Base-by-base conservation (phyloP, 768 basidiomycete species). In the Boletales sp. region DNA sequence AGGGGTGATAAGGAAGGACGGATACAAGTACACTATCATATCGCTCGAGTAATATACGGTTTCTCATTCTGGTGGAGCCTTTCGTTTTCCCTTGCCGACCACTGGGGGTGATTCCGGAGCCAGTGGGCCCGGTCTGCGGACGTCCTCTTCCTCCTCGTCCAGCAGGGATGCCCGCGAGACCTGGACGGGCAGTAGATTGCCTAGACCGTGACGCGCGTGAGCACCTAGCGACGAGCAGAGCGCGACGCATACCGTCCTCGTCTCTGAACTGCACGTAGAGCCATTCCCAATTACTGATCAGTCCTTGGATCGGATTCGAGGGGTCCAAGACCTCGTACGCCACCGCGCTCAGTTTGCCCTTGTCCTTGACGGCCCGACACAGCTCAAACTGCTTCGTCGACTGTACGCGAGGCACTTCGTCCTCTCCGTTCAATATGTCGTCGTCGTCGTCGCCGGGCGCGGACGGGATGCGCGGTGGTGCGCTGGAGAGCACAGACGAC, bases 201-300 rank as follows among this genome's bases (percentile, higher is more conserved):
- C 87, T 88, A 52, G 27, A 15, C n/a, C n/a, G n/a, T n/a, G n/a
- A n/a, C 15, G 35, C 4, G 29, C 24, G 21, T 57, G 47, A 57
- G 31, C 9, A 40, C 43, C 1, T 14, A 29, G 8, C 4, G 31
- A 15, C 11, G 8, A 13, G 6, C 38, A 41, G 17, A 15, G 10
- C 14, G n/a, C 18, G 13, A 9, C 21, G 32, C 21, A 31, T 66
- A 89, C 88, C 83, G 41, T 76, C 71, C 32, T 72, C 66, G 60
- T 85, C 78, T 55, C 74, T 79, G 56, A 89, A 89, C 60, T 82
- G 84, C 31, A 91, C 60, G 57, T 80, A 89, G 17, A 90, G 52
- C 13, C 67, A 68, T 36, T 89, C 88, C 84, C 87, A 91, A 46
- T 81, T 82, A 2, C 64, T 61, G 44, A 87, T 66, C 4, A 74